These are phyloP conservation scores for Metschnikowia drakensbergensis DNA, from an alignment of 805 yeast genomes.

Conservation along the genomic window DNA sequence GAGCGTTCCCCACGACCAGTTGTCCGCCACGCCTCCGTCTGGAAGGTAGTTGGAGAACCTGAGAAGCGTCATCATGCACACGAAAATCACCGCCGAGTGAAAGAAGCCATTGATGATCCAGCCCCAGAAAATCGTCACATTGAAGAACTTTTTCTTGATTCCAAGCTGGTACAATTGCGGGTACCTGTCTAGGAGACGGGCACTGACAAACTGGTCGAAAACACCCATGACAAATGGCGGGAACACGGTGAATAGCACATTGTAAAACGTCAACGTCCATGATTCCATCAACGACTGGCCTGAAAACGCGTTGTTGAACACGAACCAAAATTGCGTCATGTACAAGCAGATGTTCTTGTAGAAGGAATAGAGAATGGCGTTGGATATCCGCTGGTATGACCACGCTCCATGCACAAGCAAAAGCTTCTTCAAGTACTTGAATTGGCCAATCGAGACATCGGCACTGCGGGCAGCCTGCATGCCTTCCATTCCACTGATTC, in stretches of 20 bases:
- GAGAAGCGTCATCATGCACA: slow-evolving; percentile 68
- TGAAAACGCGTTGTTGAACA: slow-evolving; percentile 84
- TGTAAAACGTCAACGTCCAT: slow-evolving; percentile 95
- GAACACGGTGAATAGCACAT: slow-evolving; percentile 86
- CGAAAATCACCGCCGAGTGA: slow-evolving; percentile 82
- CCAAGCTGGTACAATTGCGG: slow-evolving; percentile 93
- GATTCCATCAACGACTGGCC: slow-evolving; percentile 97
- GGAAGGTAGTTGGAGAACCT: slow-evolving; percentile 61
- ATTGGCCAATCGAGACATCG: slow-evolving; percentile 95
- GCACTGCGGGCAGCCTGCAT: slow-evolving; percentile 99
- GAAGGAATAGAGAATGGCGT: slow-evolving; percentile 89
- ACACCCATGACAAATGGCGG: slow-evolving; percentile 97
- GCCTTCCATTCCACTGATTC: slow-evolving; percentile 99
- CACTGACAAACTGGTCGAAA: slow-evolving; percentile 93
- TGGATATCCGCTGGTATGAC: slow-evolving; percentile 93
- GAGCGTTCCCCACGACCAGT: slow-evolving; percentile 95
- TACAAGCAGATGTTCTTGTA: slow-evolving; percentile 93
- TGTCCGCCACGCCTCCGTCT: slow-evolving; percentile 71
- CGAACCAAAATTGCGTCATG: slow-evolving; percentile 98
- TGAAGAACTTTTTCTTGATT: slow-evolving; percentile 82
- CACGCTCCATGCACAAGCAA: slow-evolving; percentile 94
- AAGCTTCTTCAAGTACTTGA: slow-evolving; percentile 76
- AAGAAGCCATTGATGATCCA: slow-evolving; percentile 96
- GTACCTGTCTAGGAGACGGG: slow-evolving; percentile 82
- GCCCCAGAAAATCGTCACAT: slow-evolving; percentile 91